Evolutionary conservation across 208 protist genomes (phyloP).

Genomic region (Perkinsela sp.): DNA sequence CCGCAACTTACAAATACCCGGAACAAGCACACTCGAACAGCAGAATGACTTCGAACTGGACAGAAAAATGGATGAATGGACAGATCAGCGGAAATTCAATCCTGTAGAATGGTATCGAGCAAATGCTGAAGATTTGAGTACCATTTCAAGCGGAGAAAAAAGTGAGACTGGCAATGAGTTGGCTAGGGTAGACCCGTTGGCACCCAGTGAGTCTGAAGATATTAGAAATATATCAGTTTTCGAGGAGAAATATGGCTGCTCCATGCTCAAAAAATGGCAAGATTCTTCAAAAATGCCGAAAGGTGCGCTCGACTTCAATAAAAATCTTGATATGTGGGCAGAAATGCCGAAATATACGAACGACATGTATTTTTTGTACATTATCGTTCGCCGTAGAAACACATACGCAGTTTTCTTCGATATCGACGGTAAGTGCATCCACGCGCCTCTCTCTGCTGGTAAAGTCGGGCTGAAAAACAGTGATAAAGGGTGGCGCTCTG

Average conservation of each 20-base stretch:
- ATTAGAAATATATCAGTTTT: neutral
- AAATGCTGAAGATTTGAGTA: neutral
- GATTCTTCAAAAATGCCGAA: neutral
- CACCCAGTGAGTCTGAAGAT: neutral
- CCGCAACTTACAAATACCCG: neutral
- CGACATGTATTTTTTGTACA: conserved; percentile 50
- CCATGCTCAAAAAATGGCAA: neutral
- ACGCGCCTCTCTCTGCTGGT: conserved; percentile 40
- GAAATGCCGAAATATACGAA: conserved; percentile 57
- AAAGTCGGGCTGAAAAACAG: conserved; percentile 52
- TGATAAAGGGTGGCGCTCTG: conserved; percentile 39
- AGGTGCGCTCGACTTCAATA: conserved; percentile 9
- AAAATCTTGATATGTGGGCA: conserved; percentile 45
- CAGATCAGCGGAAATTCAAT: neutral
- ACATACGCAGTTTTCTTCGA: conserved; percentile 59
- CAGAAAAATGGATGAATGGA: neutral
- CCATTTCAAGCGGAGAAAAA: neutral
- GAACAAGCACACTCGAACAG: neutral
- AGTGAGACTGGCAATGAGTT: neutral
- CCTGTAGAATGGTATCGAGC: neutral
- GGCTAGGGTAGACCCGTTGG: neutral
- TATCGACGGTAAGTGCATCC: conserved; percentile 35
- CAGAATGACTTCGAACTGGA: neutral
- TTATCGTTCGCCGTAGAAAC: conserved; percentile 45
- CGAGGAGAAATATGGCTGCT: neutral